Evolutionary conservation across 768 basidiomycete species (phyloP).

Genomic region (Podaxis sp.): DNA sequence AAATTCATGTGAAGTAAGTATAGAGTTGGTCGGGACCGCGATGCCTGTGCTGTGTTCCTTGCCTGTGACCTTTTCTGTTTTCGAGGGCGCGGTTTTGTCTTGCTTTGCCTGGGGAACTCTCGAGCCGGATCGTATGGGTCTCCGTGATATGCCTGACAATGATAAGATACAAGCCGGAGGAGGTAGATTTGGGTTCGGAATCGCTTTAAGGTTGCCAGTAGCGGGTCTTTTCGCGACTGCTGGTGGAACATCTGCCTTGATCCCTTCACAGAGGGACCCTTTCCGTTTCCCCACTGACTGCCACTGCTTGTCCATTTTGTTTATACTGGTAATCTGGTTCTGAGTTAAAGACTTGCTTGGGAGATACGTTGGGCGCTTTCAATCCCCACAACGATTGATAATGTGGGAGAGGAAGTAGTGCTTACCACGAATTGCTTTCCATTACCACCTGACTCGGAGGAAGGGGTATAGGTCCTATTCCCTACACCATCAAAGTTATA

Average conservation of each 20-base stretch:
- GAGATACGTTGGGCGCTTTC: background rate
- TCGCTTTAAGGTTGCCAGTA: background rate
- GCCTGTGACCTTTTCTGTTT: slow-evolving; percentile 68
- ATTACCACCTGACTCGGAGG: too few species aligned
- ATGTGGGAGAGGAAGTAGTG: background rate
- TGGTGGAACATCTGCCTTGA: slow-evolving; percentile 59
- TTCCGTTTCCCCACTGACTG: slow-evolving; percentile 76
- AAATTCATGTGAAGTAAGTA: slow-evolving; percentile 57
- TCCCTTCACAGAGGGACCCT: slow-evolving; percentile 54
- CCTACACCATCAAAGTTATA: background rate
- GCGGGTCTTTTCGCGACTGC: slow-evolving; percentile 25
- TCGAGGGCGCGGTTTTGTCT: slow-evolving; percentile 63
- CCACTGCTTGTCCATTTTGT: slow-evolving; percentile 34
- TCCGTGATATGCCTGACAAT: slow-evolving; percentile 3
- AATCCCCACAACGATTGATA: background rate
- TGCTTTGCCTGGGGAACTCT: slow-evolving; percentile 54
- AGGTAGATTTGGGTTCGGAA: slow-evolving; percentile 14
- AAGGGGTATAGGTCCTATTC: background rate
- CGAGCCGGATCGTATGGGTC: slow-evolving; percentile 13
- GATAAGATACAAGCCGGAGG: slow-evolving; percentile 15
- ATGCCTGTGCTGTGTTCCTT: slow-evolving; percentile 39
- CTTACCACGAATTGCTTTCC: background rate
- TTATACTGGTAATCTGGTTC: slow-evolving; percentile 18
- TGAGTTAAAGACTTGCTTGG: background rate
- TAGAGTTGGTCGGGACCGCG: slow-evolving; percentile 15